Conservation (phyloP, 2,329 filamentous ascomycete genomes). For the Rhytidhysteron rufulum region DNA sequence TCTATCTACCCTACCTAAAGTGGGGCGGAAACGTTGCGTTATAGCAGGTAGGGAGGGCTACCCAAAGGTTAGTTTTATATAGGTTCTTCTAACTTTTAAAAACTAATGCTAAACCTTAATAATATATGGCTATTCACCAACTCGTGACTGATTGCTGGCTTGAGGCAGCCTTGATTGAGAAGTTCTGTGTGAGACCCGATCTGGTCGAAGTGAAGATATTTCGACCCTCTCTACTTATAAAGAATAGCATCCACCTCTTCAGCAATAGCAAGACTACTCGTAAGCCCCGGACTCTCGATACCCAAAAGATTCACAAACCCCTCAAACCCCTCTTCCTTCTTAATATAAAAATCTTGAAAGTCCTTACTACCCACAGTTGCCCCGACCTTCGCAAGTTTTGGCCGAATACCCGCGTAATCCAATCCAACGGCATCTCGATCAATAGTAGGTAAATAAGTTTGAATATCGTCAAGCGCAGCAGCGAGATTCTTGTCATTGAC, state of each 20-base stretch:
- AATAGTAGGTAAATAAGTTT: slow-evolving; percentile 71
- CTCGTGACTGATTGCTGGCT: no score
- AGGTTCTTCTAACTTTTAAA: no score
- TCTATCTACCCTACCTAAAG: no score
- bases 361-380: slow-evolving; percentile 59
- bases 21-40: no score
- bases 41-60: no score
- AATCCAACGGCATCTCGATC: slow-evolving; percentile 63
- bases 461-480: slow-evolving; percentile 70
- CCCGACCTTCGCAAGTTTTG: slow-evolving; percentile 68
- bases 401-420: slow-evolving; percentile 89
- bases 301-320: slow-evolving; percentile 89
- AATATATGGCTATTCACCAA: no score
- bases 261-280: slow-evolving; percentile 79
- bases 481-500: slow-evolving; percentile 62
- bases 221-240: slow-evolving; percentile 34
- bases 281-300: slow-evolving; percentile 91
- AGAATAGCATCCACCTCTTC: slow-evolving; percentile 65
- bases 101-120: no score
- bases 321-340: slow-evolving; percentile 68
- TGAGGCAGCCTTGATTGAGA: no score
- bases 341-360: slow-evolving; percentile 82
- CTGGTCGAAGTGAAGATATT: no score
- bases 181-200: no score
- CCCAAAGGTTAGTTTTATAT: no score